Evolutionary conservation across 164 flowering plant genomes (phyloP).

Genomic region (Kingdonia uniflora): DNA sequence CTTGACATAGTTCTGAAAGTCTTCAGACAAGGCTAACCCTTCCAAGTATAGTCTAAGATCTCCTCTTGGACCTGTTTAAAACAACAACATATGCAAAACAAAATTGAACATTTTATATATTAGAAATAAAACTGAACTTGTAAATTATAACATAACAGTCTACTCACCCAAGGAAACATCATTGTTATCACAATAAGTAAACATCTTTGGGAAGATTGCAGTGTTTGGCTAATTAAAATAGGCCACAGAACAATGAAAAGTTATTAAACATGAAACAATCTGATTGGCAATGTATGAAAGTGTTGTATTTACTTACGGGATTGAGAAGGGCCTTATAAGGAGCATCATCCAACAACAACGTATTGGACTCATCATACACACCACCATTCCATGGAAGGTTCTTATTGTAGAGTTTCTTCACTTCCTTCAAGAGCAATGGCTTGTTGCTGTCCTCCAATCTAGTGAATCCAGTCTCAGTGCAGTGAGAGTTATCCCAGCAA

Average conservation of each 20-base stretch:
- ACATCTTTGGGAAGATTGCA: not conserved
- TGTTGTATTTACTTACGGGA: not conserved
- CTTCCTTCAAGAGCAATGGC: not conserved
- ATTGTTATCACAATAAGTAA: not conserved
- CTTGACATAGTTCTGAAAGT: too few relatives aligned
- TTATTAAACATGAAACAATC: not conserved
- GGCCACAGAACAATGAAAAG: not conserved
- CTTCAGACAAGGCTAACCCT: too few relatives aligned
- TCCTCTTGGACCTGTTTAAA: too few relatives aligned
- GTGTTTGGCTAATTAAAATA: not conserved
- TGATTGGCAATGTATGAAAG: not conserved
- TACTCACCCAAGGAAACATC: not conserved
- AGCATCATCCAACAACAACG: not conserved
- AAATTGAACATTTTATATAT: too few relatives aligned
- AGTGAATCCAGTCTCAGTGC: not conserved
- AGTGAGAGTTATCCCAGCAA: conserved; percentile 3
- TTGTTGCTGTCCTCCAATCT: not conserved
- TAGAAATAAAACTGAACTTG: too few relatives aligned
- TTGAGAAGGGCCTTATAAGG: not conserved
- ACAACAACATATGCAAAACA: too few relatives aligned
- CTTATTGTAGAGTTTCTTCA: not conserved
- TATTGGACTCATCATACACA: not conserved
- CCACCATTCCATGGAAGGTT: not conserved
- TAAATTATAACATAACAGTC: not conserved
- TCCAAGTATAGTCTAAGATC: too few relatives aligned